A percentile compares a stretch with the other conserved stretches of the same genome.
Conservation (phyloP, 2,329 filamentous ascomycete genomes). For the Phaeosphaeriaceae sp. region DNA sequence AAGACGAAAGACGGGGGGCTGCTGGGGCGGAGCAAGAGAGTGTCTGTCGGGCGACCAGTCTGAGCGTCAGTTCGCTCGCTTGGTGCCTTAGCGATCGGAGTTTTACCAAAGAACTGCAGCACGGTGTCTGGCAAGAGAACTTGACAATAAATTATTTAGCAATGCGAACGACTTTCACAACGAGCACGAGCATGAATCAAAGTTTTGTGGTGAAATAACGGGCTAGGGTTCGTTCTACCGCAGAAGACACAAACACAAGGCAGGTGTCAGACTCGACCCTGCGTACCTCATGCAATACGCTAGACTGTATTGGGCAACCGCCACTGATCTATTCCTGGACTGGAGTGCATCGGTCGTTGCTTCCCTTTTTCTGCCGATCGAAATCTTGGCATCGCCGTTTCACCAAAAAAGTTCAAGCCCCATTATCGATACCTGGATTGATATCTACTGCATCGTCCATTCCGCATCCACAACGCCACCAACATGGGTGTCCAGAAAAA, state of each 20-base stretch:
- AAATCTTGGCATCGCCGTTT: constrained; percentile 24
- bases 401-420: constrained; percentile 23
- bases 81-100: constrained; percentile 27
- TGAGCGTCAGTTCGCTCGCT: constrained; percentile 19
- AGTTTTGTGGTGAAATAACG: not conserved
- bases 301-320: too few relatives aligned
- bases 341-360: constrained; percentile 1
- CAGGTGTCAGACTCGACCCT: constrained; percentile 7
- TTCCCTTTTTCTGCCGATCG: constrained; percentile 14
- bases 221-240: too few relatives aligned
- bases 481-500: constrained; percentile 87
- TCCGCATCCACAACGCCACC: constrained; percentile 19
- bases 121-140: not conserved
- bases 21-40: constrained; percentile 33
- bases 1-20: constrained; percentile 23
- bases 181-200: not conserved
- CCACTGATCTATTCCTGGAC: constrained; percentile 11
- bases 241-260: not conserved
- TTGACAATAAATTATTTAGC: not conserved
- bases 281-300: not conserved
- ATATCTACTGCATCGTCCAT: not conserved
- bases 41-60: constrained; percentile 23
- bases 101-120: constrained; percentile 4
- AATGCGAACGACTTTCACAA: not conserved
- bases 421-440: constrained; percentile 6